Conservation (phyloP, 2,329 filamentous ascomycete genomes). For the Cladosporium velox region DNA sequence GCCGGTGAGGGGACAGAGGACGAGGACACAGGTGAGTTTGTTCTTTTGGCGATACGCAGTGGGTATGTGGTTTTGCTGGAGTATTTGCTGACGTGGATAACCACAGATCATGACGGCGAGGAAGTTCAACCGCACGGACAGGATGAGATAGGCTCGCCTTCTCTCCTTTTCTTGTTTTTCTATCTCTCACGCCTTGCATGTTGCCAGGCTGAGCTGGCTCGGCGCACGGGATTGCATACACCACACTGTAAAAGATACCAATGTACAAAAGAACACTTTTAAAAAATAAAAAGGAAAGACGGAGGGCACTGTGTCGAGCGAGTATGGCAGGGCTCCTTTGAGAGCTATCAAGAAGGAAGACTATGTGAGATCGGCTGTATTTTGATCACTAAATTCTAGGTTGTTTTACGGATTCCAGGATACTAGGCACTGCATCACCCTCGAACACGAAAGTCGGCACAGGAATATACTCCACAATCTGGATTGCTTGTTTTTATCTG, state of each 20-base stretch:
- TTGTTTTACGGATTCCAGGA: background rate
- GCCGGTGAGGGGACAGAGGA: conserved; percentile 87
- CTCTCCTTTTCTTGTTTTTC: background rate
- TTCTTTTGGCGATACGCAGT: background rate
- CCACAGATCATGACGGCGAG: conserved; percentile 59
- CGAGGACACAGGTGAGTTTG: conserved; percentile 67
- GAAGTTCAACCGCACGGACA: conserved; percentile 60
- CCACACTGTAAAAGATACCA: conserved; percentile 25
- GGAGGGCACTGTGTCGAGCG: background rate
- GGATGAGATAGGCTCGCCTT: conserved; percentile 41
- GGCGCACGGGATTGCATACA: conserved; percentile 13
- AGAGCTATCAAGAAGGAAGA: background rate
- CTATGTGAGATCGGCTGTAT: background rate
- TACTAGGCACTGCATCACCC: background rate
- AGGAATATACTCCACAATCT: background rate
- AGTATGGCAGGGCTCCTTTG: background rate
- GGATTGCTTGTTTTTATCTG: background rate
- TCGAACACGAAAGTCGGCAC: background rate
- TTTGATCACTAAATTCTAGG: background rate
- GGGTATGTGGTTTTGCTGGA: background rate
- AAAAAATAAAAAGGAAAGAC: background rate
- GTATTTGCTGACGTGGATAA: conserved; percentile 17
- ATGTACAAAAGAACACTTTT: conserved; percentile 19
- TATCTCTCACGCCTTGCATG: conserved; percentile 17
- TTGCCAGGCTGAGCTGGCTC: conserved; percentile 12